Base-by-base conservation (phyloP, 2,329 filamentous ascomycete species). In the Fusarium phyllophilum region DNA sequence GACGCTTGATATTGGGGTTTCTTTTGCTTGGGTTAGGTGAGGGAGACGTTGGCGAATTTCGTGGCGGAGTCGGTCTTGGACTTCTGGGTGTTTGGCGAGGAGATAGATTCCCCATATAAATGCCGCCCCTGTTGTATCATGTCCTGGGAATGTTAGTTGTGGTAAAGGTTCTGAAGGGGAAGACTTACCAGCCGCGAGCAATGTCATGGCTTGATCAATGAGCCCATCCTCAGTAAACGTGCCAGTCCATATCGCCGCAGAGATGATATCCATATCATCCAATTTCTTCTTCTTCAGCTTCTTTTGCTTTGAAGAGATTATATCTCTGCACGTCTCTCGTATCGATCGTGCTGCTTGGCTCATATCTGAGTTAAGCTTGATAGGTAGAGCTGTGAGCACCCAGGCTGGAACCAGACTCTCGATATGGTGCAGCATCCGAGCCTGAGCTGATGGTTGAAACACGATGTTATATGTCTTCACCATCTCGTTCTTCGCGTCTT, bases 201-300 rank as follows among this genome's bases (percentile, higher is more conserved):
- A 96, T 0, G 94, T 96, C 93, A 97, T 96, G 79, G 96, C 88
- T 82, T 97, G 94, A 80, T 96, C 92, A 39, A 94, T 89, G 13
- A 97, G 89, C 68, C 94, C 90, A 55, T 94, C 92, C 72, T 96
- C 93, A 13, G 84, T 88, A 82, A 97, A 96, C 12, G 86, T 89
- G 46, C 92, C 93, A 46, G 90, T 94, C 79, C 91, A 88, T 51
- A 97, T 85, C 17, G 94, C 94, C 0, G 96, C 92, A 3, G 92
- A 94, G 34, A 97, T 85, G 66, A 97, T 96, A 80, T 97, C 94
- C 12, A 89, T 81, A 48, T 90, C 90, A 2, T 82, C 83, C 20
- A 82, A 80, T 63, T 87, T 84, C 66, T 86, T 85, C 64, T 84
- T 82, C 39, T 80, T 82, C 39, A 85, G 75, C 74, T 84, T 85